Evolutionary conservation across 257 asterid genomes (phyloP).

Genomic region (Solanum chiquidenum): DNA sequence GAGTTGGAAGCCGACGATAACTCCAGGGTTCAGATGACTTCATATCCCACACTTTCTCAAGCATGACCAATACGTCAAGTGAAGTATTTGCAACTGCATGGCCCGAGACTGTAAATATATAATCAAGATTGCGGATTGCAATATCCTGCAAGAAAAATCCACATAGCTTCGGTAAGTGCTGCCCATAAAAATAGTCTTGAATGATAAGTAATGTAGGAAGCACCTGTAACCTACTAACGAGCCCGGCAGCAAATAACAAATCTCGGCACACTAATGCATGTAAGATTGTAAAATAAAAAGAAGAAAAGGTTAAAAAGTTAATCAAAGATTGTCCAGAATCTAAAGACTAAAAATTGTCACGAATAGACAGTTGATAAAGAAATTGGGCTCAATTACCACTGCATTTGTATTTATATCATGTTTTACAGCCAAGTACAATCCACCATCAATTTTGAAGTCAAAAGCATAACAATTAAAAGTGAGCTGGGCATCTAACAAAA

Average conservation of each 20-base stretch:
- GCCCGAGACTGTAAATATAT: constrained; percentile 65
- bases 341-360: not conserved
- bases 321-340: not conserved
- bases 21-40: constrained; percentile 93
- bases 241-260: not conserved
- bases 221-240: not conserved
- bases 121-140: constrained; percentile 84
- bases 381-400: not conserved
- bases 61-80: constrained; percentile 57
- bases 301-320: not conserved
- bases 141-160: constrained; percentile 64
- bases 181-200: not conserved
- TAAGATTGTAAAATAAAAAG: not conserved
- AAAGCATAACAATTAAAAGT: not conserved
- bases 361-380: not conserved
- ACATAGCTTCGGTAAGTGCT: not conserved
- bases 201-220: not conserved
- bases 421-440: not conserved
- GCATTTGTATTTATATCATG: not conserved
- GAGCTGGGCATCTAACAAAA: not conserved
- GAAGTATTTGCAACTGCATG: constrained; percentile 50
- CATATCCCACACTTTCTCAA: constrained; percentile 63
- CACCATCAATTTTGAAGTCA: not conserved
- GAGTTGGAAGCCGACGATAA: constrained; percentile 75
- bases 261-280: not conserved